Percentiles rank a stretch among this genome's conserved stretches.
These are phyloP conservation scores for Vararia minispora DNA, from an alignment of 768 basidiomycete species.

Conservation along the genomic window DNA sequence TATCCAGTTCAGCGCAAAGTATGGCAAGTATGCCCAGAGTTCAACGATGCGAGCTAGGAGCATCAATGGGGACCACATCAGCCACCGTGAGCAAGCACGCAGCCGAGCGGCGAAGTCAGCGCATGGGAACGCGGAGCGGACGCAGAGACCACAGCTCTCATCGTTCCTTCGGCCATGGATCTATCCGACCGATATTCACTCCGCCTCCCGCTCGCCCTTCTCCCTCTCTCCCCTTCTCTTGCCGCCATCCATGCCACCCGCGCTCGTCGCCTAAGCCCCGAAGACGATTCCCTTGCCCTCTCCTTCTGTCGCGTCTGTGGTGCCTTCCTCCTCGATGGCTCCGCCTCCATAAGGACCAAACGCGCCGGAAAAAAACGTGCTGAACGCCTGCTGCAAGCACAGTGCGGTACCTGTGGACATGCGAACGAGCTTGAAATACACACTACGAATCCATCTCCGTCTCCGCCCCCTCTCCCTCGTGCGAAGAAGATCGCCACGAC, in stretches of 20 bases:
- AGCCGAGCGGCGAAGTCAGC: neutral
- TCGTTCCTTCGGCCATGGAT: constrained; percentile 1
- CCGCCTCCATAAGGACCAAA: constrained; percentile 25
- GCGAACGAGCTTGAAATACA: too few relatives aligned
- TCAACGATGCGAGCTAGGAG: too few relatives aligned
- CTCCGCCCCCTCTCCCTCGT: too few relatives aligned
- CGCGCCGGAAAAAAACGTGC: constrained; percentile 23
- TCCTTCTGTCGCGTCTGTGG: constrained; percentile 47
- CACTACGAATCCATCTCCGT: too few relatives aligned
- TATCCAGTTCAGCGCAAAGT: too few relatives aligned
- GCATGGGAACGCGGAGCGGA: neutral
- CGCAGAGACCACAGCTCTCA: neutral
- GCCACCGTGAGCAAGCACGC: too few relatives aligned
- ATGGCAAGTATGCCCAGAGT: too few relatives aligned
- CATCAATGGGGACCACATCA: too few relatives aligned
- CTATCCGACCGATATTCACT: constrained; percentile 32
- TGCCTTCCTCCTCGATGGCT: constrained; percentile 30
- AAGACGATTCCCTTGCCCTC: constrained; percentile 14
- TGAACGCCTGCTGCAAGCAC: constrained; percentile 14
- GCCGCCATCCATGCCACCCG: constrained; percentile 51
- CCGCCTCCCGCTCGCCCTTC: constrained; percentile 36
- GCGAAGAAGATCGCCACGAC: too few relatives aligned
- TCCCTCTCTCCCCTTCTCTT: constrained; percentile 41
- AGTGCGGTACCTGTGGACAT: constrained; percentile 17
- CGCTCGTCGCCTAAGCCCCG: constrained; percentile 20